Conservation (phyloP, 2,329 filamentous ascomycete species). For the Trematosphaeria pertusa region DNA sequence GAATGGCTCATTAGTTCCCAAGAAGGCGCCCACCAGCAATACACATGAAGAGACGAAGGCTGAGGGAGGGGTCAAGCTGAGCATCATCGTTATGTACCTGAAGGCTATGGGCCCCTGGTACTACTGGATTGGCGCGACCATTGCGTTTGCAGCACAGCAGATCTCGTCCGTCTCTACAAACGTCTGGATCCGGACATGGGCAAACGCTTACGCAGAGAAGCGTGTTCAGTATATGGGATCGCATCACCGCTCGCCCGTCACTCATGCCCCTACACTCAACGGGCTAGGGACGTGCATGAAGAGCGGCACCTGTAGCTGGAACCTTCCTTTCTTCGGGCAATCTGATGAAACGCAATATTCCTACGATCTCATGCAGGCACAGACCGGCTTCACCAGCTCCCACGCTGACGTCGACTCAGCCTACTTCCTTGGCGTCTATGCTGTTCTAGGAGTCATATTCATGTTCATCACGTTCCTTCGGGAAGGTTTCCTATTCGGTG, state of each 20-base stretch:
- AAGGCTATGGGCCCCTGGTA: conserved; percentile 93
- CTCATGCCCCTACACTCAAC: conserved; percentile 52
- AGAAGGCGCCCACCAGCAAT: conserved; percentile 61
- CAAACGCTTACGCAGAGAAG: conserved; percentile 78
- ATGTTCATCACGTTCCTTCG: conserved; percentile 82
- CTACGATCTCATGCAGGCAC: conserved; percentile 50
- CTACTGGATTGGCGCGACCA: conserved; percentile 82
- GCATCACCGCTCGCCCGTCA: conserved; percentile 49
- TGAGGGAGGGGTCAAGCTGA: conserved; percentile 84
- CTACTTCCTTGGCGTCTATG: conserved; percentile 87
- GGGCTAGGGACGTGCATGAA: conserved; percentile 56
- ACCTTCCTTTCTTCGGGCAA: conserved; percentile 39
- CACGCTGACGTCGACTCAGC: conserved; percentile 72
- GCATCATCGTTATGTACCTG: conserved; percentile 86
- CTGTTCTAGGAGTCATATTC: conserved; percentile 76
- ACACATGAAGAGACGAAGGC: conserved; percentile 73
- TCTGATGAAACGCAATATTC: conserved; percentile 34
- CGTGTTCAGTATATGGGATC: conserved; percentile 38
- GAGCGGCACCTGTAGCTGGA: conserved; percentile 60
- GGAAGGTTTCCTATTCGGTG: conserved; percentile 90
- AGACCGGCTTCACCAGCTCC: conserved; percentile 48
- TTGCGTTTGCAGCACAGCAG: conserved; percentile 83
- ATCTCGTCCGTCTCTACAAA: conserved; percentile 86
- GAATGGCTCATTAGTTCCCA: conserved; percentile 50
- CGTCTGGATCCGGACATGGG: conserved; percentile 94